phyloP scores from a whole-genome alignment of 495 filamentous ascomycete genomes.

The Penicillium canescens region DNA sequence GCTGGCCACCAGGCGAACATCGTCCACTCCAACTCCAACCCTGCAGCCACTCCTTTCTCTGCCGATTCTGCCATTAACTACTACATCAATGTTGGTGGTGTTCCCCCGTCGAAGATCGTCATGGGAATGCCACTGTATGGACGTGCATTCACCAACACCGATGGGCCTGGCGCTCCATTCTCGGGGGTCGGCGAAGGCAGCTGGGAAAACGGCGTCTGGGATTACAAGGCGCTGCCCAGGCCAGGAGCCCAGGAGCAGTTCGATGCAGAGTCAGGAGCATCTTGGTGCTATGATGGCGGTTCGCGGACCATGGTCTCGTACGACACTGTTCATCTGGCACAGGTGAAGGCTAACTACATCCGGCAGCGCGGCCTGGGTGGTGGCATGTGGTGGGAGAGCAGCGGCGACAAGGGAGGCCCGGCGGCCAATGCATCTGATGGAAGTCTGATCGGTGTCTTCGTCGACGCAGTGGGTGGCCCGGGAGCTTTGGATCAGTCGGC shows the following conservation, averaged over 20 bases:
- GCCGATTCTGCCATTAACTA: conserved; percentile 49
- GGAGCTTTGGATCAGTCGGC: conserved; percentile 54
- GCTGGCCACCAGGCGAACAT: conserved; percentile 86
- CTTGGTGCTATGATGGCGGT: conserved; percentile 68
- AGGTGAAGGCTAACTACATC: conserved; percentile 68
- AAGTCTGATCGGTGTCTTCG: conserved; percentile 64
- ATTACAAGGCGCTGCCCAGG: conserved; percentile 67
- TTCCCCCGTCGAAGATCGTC: conserved; percentile 70
- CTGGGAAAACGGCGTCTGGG: conserved; percentile 81
- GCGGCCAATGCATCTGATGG: conserved; percentile 43
- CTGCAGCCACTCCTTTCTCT: conserved; percentile 58
- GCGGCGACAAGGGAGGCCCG: conserved; percentile 64
- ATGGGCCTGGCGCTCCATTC: conserved; percentile 70
- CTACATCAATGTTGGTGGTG: conserved; percentile 60
- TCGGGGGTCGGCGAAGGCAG: conserved; percentile 65
- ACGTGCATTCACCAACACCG: conserved; percentile 73
- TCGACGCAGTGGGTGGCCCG: conserved; percentile 50
- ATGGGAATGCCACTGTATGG: conserved; percentile 90
- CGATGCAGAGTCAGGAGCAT: conserved; percentile 51
- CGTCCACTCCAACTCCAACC: conserved; percentile 53
- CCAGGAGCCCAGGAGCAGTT: conserved; percentile 40
- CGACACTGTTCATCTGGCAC: conserved; percentile 63
- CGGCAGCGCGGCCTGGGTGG: conserved; percentile 67
- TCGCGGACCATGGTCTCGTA: conserved; percentile 71
- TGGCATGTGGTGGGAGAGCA: conserved; percentile 94